Conservation (phyloP, 1,284 basidiomycete species). For the Cryptococcus sp. region DNA sequence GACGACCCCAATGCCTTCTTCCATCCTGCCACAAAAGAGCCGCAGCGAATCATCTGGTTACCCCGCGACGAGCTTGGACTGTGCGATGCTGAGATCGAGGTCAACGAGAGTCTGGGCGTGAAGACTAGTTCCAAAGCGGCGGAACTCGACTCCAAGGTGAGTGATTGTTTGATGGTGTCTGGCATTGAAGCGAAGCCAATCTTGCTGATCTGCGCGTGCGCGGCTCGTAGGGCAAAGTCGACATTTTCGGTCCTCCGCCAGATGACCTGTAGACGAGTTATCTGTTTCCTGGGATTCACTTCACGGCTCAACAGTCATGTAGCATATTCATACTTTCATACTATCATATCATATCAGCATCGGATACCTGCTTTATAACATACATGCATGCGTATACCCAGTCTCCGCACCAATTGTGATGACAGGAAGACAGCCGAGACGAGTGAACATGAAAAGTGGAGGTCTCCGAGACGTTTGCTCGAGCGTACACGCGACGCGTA, state of each 20-base stretch:
- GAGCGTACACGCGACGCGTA: neutral
- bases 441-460: neutral
- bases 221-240: conserved; percentile 63
- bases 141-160: conserved; percentile 62
- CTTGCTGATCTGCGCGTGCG: neutral
- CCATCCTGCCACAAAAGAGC: conserved; percentile 74
- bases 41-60: conserved; percentile 78
- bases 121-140: conserved; percentile 62
- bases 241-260: conserved; percentile 55
- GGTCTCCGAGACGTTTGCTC: neutral
- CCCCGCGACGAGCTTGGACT: conserved; percentile 71
- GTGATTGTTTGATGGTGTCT: conserved; percentile 5
- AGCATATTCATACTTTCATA: neutral
- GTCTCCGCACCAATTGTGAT: too few species aligned
- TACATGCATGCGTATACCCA: neutral
- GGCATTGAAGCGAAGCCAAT: neutral
- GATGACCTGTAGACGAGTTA: conserved; percentile 20
- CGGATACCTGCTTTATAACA: neutral
- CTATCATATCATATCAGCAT: too few species aligned
- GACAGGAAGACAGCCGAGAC: too few species aligned
- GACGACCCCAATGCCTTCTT: conserved; percentile 62
- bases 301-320: neutral
- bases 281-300: too few species aligned
- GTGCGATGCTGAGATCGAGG: conserved; percentile 64
- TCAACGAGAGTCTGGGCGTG: conserved; percentile 63